Base-by-base conservation (phyloP, 192 early-diverging fungal species). In the Linnemannia zychae region DNA sequence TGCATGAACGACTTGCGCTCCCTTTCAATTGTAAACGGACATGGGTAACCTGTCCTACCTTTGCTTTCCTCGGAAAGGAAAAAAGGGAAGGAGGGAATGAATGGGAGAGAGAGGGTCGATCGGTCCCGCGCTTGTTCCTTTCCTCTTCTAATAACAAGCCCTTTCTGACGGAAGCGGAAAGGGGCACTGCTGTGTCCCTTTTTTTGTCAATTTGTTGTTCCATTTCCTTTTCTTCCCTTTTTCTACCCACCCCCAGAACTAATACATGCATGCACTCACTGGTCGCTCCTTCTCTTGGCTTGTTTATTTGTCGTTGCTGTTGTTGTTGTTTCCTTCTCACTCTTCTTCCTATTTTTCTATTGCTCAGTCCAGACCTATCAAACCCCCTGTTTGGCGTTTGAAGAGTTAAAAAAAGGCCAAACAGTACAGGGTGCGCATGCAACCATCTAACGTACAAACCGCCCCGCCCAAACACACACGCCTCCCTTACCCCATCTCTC, bases 111-210 rank as follows among this genome's bases (percentile, higher is more conserved):
- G 7, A 24, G 7, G 28, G 53, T 24, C 53, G 53, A 60, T 60
- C 34, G 24, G 18, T 63, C 24, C 49, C 31, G 31, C 20, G 34
- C 18, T 57, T 53, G n/a, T n/a, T n/a, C n/a, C n/a, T 78, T 87
- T 78, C 80, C 75, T 87, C 5, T 46, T 49, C 16, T 1, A 20
- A 70, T 24, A 67, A 46, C 70, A 3, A 3, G 9, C 28, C 53
- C 82, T 91, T 95, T n/a, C n/a, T 94, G 96, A 82, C 97, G 96
- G 88, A 97, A 97, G 80, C 91, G 97, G 96, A 75, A 96, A 96
- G 90, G 98, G 98, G 91, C 94, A 94, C 98, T 98, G 95, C 97
- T 97, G 94, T 98, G 98, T 77, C 97, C 97, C 88, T 95, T 93
- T 88, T 67, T 15, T 44, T 2, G 5, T 31, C 97, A 88, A 94